phyloP scores from a whole-genome alignment of 352 stramenopile species.

The Phytophthora podocarpi region DNA sequence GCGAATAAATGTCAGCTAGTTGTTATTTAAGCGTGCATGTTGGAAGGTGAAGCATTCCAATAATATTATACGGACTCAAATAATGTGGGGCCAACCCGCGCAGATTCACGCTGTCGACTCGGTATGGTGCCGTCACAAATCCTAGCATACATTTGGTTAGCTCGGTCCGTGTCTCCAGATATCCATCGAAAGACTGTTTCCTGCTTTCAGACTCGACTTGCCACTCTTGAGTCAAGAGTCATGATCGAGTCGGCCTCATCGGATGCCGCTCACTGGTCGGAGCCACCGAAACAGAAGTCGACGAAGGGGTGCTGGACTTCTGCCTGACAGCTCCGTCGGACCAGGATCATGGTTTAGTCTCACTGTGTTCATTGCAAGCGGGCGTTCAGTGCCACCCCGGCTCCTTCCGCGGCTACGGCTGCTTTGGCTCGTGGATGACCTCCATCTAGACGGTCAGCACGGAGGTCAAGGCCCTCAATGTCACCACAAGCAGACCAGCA shows the following conservation, averaged over 20 bases:
- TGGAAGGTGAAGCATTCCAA: no score
- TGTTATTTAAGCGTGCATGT: conserved; percentile 1
- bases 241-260: no score
- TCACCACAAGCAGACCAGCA: conserved; percentile 5
- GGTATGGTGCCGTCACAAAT: no score
- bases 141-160: no score
- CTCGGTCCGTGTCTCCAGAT: no score
- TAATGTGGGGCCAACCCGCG: no score
- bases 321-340: conserved; percentile 6
- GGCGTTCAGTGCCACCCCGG: conserved; percentile 21
- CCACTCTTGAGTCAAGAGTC: no score
- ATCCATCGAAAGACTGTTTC: no score
- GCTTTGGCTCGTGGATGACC: conserved; percentile 14
- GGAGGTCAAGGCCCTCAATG: no score
- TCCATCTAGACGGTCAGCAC: conserved; percentile 14
- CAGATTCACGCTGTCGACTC: no score
- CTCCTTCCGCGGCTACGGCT: conserved; percentile 10
- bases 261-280: not conserved
- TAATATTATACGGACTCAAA: no score
- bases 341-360: not conserved
- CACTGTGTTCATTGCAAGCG: conserved; percentile 3
- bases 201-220: no score
- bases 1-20: conserved; percentile 33
- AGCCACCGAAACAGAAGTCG: conserved; percentile 24
- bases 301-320: conserved; percentile 18